phyloP scores from a whole-genome alignment of 2,329 filamentous ascomycete species.

The Ascochyta viciae-villosae region DNA sequence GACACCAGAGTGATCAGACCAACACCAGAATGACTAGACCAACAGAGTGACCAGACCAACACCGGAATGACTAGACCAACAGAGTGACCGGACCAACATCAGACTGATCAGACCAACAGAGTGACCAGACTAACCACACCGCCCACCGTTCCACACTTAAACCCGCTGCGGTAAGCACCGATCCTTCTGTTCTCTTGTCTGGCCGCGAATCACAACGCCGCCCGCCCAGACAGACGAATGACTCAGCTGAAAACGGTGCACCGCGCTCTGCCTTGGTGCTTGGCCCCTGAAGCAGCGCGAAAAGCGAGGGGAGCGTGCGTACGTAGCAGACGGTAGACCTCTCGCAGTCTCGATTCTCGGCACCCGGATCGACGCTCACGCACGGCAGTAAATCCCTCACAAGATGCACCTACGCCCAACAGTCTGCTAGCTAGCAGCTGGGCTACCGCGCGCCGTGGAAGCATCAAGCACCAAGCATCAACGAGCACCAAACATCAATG shows the following conservation, averaged over 20 bases:
- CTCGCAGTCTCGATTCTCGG: too few relatives aligned
- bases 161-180: constrained; percentile 2
- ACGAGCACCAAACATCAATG: constrained; percentile 3
- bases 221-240: not conserved
- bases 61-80: too few relatives aligned
- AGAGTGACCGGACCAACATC: too few relatives aligned
- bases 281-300: not conserved
- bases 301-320: constrained; percentile 1
- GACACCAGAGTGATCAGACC: not conserved
- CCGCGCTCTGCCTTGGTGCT: not conserved
- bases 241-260: not conserved
- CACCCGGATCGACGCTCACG: too few relatives aligned
- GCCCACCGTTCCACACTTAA: not conserved
- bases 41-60: too few relatives aligned
- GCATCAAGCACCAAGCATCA: not conserved
- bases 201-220: constrained; percentile 2
- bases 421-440: constrained; percentile 22
- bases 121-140: not conserved
- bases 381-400: not conserved
- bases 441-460: constrained; percentile 42
- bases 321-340: too few relatives aligned
- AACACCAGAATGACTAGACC: too few relatives aligned
- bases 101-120: too few relatives aligned
- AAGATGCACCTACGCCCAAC: not conserved
- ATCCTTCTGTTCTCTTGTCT: not conserved